Evolutionary conservation across 2,329 filamentous ascomycete genomes (phyloP), one percentile per base, ranked within the genome.

Genomic region (Cryoendolithus antarcticus): DNA sequence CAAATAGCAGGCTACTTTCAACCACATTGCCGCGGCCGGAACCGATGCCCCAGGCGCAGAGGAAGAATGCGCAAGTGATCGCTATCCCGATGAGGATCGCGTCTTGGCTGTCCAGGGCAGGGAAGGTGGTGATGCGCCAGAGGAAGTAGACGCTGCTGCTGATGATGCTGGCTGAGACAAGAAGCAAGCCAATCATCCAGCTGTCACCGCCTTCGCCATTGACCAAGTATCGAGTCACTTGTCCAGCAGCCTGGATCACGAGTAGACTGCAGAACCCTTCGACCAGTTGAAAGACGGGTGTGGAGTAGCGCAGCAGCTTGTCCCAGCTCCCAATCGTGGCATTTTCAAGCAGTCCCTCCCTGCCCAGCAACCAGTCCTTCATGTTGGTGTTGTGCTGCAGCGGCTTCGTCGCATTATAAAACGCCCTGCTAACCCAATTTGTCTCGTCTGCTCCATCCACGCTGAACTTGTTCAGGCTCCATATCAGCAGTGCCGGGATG

Each of bases 221-320:
- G 39, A 96, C 89, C 24, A 96, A 74, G 80, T 86, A 96, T 60
- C 85, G 75, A 12, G 91, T 93, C 48, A 96, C 86, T 60, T 95
- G 89, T 0, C 91, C 91, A 9, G 84, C 81, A 12, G 88, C 86
- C 62, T 98, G 91, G 42, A 98, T 96, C 48, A 96, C 88, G 41
- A 96, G 67, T 52, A 98, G 66, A 56, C 86, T 96, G 69, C 91
- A 96, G 65, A 98, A 98, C 5, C 91, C 91, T 62, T 98, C 91
- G 38, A 83, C 75, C 6, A 98, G 70, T 64, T 98, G 91, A 66
- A 96, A 98, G 38, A 93, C 74, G 0, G 91, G 91, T 4, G 85
- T 93, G 28, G 88, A 93, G 67, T 93, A 96, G 56, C 80, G 74
- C 62, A 98, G 64, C 36, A 84, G 67, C 57, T 80, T 86, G 59